Evolutionary conservation across 352 stramenopile genomes (phyloP), one percentile per base, ranked within the genome.

Genomic region (Phytophthora capsici): DNA sequence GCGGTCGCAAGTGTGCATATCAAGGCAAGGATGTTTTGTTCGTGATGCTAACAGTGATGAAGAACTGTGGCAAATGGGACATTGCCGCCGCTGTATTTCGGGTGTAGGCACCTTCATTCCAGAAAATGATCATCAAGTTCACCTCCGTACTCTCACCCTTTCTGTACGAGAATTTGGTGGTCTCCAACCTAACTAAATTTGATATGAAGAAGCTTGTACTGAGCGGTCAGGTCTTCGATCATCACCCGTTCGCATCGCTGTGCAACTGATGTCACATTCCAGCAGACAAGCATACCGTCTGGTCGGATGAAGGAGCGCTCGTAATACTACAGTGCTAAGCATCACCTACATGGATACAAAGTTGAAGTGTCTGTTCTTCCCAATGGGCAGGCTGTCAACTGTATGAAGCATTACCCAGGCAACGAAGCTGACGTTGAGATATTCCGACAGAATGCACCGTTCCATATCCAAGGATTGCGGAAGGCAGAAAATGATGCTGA

Each of bases 351-450:
- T 34, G 48, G 30, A 5, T 45, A 45, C 19, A 55, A 55, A 20
- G 30, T 55, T 30, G 28, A 43, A 12, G 46, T 43, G 6, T 43
- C 46, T 13, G 46, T 41, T 4, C 17, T 55, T 20, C 32, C 48
- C 16, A 55, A 10, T 2, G 20, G 48, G 2, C 7, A 16, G 26
- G 28, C 48, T 10, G 19, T 55, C 17, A 55, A 55, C 4, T 55
- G n/a, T 20, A 55, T 30, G 34, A 30, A 47, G 3, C 44, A 63
- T 6, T 56, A 45, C 25, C 56, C 56, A 1, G 56, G 45, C 2
- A 57, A 32, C n/a, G 43, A 38, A 10, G 30, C 48, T 3, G 58
- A 67, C 41, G 20, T 58, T 14, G 40, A 47, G 19, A 65, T 70
- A 1, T 20, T 57, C 36, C 9, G 48, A 49, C 49, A 59, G 1